Evolutionary conservation across 2,329 filamentous ascomycete species (phyloP), one percentile per base, ranked within the genome.

Genomic region (Didymella pomorum): DNA sequence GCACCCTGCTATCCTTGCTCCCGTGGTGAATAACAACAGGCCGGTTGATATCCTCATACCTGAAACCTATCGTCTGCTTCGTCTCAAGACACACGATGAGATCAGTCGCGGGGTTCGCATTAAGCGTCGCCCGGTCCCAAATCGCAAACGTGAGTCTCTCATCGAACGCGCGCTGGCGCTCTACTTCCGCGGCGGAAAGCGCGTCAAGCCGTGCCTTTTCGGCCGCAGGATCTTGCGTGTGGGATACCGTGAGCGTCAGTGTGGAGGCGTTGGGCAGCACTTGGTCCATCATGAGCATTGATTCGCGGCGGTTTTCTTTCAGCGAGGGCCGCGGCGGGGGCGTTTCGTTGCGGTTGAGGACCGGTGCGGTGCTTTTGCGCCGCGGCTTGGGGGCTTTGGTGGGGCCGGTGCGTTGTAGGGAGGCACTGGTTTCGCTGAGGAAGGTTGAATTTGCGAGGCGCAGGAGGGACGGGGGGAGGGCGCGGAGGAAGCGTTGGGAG

Each of bases 361-460:
- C 58, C 18, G 72, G 68, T 35, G 58, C 56, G 23, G 66, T 64
- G 64, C 66, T 72, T 62, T 74, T 72, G 60, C 72, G 68, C 54
- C 67, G 70, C 2, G 69, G 68, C 52, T 76, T 77, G 7, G 74
- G 72, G 4, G 74, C 69, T 81, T 77, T 91, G 89, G 69, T 80
- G 67, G 66, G 91, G 6, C 70, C 73, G 39, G 73, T 71, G n/a
- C 73, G 69, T 49, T 76, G 73, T 62, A 97, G 88, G 62, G 90
- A 94, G 48, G 90, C 92, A 74, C 91, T 96, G 0, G 93, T 97
- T 3, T 93, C 91, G 25, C 88, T 91, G 88, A 99, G 94, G 79
- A 98, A 97, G 58, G 90, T 93, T 42, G 93, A 95, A 77, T 98
- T 99, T 52, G 95, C 95, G 1, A 93, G 93, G 76, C 93, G 97